Base-by-base conservation (phyloP, 2,329 filamentous ascomycete genomes). In the Cladosporium sp. region DNA sequence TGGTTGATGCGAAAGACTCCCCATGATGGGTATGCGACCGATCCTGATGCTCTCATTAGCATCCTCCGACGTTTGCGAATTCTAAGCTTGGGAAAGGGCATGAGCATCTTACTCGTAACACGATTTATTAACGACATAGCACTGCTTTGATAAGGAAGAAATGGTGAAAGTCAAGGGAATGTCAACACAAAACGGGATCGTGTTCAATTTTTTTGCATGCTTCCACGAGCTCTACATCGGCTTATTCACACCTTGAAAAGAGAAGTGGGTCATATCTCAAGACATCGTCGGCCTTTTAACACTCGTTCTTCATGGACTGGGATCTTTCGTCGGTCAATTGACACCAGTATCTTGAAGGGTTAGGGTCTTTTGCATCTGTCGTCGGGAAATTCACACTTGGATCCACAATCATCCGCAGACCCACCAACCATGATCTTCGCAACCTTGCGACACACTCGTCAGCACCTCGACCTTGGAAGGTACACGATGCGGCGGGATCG, bases 231-330 rank as follows among this genome's bases (percentile, higher is more conserved):
- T 46, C 39, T 8, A 13, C 39, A 5, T 46, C 39, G 39, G 39
- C 8, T 46, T 21, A 21, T 21, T 46, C n/a, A 46, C 39, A 46
- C 39, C n/a, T 13, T 2, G 1, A 5, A 3, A 46, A 46, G 28
- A 30, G 5, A 53, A n/a, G 6, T n/a, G 26, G 49, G 16, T 53
- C 28, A n/a, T 30, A 30, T 21, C 16, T 5, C 5, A 30, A 32
- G 25, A 23, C 18, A 30, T 23, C 54, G 30, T 57, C 54, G 54
- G 54, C 54, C 30, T 57, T 34, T 57, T 39, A 32, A 57, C 54
- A 57, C 54, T 36, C 32, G 21, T 54, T 13, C 18, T 10, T 11
- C 10, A 5, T 11, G 39, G 4, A 5, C 10, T 5, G 21, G n/a
- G 8, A 30, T 10, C 25, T 7, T 21, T 54, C 54, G n/a, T 57